A percentile compares a stretch with the other conserved stretches of the same genome.
These are phyloP conservation scores for Botrytis byssoidea DNA, from an alignment of 2,329 filamentous ascomycete genomes.

Conservation along the genomic window DNA sequence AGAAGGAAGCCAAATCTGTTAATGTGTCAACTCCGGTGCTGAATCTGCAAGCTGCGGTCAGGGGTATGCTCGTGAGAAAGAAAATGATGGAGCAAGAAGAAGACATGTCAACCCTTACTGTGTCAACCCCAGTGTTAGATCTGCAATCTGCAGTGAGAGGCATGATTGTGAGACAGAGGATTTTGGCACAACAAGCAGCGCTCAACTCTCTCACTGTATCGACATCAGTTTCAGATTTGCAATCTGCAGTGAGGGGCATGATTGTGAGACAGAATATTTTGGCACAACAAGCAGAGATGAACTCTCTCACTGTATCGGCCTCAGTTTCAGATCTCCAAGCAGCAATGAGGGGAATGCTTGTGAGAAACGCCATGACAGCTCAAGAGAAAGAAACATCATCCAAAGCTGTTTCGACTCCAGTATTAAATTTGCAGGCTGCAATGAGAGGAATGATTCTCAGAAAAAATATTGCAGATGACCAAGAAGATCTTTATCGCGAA, in stretches of 20 bases:
- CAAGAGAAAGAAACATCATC: conserved; percentile 12
- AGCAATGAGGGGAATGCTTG: conserved; percentile 8
- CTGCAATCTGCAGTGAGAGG: conserved; percentile 41
- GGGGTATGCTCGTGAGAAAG: conserved; percentile 49
- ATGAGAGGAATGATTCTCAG: conserved; percentile 50
- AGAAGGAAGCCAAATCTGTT: conserved; percentile 52
- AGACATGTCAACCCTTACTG: conserved; percentile 34
- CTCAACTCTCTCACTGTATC: conserved; percentile 41
- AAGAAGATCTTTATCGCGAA: conserved; percentile 52
- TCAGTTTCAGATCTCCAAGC: conserved; percentile 51
- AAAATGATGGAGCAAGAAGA: conserved; percentile 2
- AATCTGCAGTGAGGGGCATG: conserved; percentile 24
- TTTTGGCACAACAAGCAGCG: not conserved
- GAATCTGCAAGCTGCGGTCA: conserved; percentile 43
- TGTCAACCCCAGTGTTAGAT: conserved; percentile 52
- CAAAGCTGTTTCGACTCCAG: conserved; percentile 47
- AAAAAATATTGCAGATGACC: conserved; percentile 51
- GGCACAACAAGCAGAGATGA: not conserved
- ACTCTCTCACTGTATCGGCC: conserved; percentile 44
- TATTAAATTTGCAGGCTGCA: conserved; percentile 48
- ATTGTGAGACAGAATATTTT: conserved; percentile 49
- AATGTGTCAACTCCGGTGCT: conserved; percentile 49
- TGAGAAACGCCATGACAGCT: not conserved
- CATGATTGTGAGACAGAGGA: conserved; percentile 49
- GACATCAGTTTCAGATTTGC: conserved; percentile 53